Conservation (phyloP, 768 basidiomycete genomes). For the Tricholomella constricta region DNA sequence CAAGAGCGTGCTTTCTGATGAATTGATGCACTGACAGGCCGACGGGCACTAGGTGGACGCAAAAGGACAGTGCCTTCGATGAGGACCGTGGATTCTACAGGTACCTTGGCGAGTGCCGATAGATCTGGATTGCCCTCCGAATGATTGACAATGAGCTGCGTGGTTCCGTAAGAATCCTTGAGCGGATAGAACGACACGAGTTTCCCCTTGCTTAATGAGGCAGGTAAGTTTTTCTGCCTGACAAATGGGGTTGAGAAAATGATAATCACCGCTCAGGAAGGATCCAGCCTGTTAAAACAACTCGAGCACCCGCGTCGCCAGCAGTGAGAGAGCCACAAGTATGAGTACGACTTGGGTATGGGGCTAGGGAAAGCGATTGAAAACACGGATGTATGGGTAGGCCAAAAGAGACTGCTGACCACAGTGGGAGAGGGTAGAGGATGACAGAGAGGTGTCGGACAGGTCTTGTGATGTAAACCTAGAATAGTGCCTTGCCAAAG, state of each 20-base stretch:
- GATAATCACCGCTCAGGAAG: constrained; percentile 74
- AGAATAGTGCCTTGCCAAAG: constrained; percentile 22
- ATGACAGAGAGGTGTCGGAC: constrained; percentile 5
- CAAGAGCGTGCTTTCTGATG: constrained; percentile 16
- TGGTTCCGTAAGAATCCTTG: constrained; percentile 73
- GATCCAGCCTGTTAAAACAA: constrained; percentile 82
- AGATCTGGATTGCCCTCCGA: constrained; percentile 32
- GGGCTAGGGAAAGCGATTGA: constrained; percentile 41
- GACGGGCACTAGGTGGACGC: constrained; percentile 63
- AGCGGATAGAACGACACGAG: constrained; percentile 84
- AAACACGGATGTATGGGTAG: constrained; percentile 14
- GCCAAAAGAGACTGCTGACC: constrained; percentile 34
- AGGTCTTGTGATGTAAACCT: constrained; percentile 23
- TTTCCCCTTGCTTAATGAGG: constrained; percentile 63
- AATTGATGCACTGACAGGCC: constrained; percentile 49
- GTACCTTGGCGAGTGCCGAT: constrained; percentile 56
- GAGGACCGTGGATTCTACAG: constrained; percentile 77
- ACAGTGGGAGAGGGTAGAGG: constrained; percentile 28
- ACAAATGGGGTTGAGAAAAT: constrained; percentile 32
- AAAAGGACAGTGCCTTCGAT: constrained; percentile 71
- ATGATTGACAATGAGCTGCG: constrained; percentile 75
- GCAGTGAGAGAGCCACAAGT: constrained; percentile 58
- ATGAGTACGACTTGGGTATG: constrained; percentile 65
- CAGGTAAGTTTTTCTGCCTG: constrained; percentile 34
- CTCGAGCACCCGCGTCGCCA: constrained; percentile 52